Evolutionary conservation across 108 stramenopile species (phyloP), one percentile per base, ranked within the genome.

Genomic region (Pseudonitzschia pungens): DNA sequence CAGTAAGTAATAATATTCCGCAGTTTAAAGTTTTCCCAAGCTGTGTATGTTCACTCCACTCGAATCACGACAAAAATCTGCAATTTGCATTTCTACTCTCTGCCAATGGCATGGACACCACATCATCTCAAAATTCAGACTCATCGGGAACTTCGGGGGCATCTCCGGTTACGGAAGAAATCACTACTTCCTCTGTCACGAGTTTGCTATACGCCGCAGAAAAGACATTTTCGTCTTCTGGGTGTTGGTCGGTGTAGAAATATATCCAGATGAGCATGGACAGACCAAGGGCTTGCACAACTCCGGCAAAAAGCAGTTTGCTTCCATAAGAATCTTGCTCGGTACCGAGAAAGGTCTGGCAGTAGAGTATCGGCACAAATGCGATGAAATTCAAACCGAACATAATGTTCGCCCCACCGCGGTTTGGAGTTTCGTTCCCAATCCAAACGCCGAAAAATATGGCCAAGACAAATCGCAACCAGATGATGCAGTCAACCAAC

Each of bases 331-430:
- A 70, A 50, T 88, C 87, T 0, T 69, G 58, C 50, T 84, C 68
- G 32, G 86, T 86, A 11, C 76, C 77, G 14, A 93, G 65, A 58
- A 70, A 87, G 29, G 67, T 72, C 26, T 73, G 81, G 76, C 77
- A 78, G 73, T 85, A 92, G 18, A 89, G 33, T 32, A 87, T 71
- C 0, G 91, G 91, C 9, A 82, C 59, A 72, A 92, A 90, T 26
- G 87, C 79, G 40, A 90, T 81, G n/a, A 88, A 56, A 55, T 92
- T 92, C 48, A 90, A 45, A 6, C 82, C 89, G 56, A 89, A 69
- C 44, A 89, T 28, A 1, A 77, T 26, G 59, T 81, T 80, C 16
- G 70, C 69, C 9, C 75, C 43, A n/a, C 85, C 84, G 4, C 53
- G 32, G 7, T 55, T 68, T 12, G 20, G n/a, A 0, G 26, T 26